Base-by-base conservation (phyloP, 768 basidiomycete species). In the Leccinum broughii region DNA sequence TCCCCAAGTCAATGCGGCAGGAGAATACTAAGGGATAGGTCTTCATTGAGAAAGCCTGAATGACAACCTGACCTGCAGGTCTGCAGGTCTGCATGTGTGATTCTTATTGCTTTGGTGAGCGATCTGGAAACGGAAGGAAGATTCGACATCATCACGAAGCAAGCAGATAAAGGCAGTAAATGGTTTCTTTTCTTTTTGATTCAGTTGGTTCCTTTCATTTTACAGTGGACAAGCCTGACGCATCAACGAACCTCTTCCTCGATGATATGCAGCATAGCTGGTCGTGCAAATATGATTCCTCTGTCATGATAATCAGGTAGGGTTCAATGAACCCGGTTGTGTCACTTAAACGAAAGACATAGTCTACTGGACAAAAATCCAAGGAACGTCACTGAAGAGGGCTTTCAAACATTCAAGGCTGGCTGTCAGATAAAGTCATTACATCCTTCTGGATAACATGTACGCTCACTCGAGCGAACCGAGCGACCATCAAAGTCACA, bases 81-180 rank as follows among this genome's bases (percentile, higher is more conserved):
- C 54, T 5, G 61, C 61, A 26, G 55, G n/a, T 28, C 57, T 5
- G 61, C 61, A 35, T 66, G 64, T 64, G 64, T 54, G 24, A 70
- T 59, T 34, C 57, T 57, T 10, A 54, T 30, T 35, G 56, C 66
- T 59, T 60, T 61, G 49, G 51, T 44, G 53, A 70, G 62, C 30
- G 61, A 56, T 20, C 62, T 55, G 2, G 64, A 57, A 32, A 65
- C 62, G 51, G 51, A 54, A 59, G 14, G 22, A 48, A 13, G 13
- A 64, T 68, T 58, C 57, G 81, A 80, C 24, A 14, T 66, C 32
- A 32, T 80, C 75, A 10, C 79, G 76, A 35, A 80, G 68, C 0
- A 73, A 68, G 81, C 81, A 83, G 11, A 82, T 59, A 55, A 82
- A 78, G 70, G 49, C 74, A 76, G 17, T 48, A 50, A 54, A 68